phyloP scores from a whole-genome alignment of 2,329 filamentous ascomycete genomes.

The Fusarium fujikuroi region DNA sequence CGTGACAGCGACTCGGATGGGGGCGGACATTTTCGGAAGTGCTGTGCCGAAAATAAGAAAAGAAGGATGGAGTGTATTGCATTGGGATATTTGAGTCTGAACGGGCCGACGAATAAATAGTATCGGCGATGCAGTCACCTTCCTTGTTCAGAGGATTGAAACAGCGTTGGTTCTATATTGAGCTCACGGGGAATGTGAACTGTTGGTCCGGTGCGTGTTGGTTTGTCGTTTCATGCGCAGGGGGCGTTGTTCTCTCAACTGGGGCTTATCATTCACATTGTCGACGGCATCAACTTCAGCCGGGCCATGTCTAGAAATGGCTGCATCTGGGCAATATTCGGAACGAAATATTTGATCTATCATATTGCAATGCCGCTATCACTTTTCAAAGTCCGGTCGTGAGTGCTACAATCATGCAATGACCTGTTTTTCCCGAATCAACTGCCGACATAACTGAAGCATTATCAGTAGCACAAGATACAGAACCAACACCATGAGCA shows the following conservation, averaged over 20 bases:
- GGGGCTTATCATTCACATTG: background rate
- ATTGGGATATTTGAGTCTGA: background rate
- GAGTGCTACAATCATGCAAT: background rate
- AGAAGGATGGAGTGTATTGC: background rate
- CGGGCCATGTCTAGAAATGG: background rate
- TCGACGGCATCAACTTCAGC: background rate
- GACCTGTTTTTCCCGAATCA: background rate
- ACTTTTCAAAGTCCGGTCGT: background rate
- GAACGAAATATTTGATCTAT: background rate
- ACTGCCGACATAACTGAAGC: background rate
- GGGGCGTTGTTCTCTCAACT: background rate
- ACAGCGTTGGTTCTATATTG: background rate
- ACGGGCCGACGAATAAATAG: background rate
- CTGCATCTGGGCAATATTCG: background rate
- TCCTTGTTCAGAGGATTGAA: background rate
- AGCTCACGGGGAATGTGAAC: background rate
- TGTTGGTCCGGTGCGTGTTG: background rate
- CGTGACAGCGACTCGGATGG: slow-evolving; percentile 38
- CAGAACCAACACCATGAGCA: background rate
- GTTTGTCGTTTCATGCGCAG: background rate
- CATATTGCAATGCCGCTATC: background rate
- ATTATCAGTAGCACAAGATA: background rate
- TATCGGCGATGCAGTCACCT: background rate
- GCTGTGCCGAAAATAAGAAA: background rate
- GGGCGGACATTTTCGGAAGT: slow-evolving; percentile 8